Conservation (phyloP, 257 asterid genomes). For the Echium plantagineum region DNA sequence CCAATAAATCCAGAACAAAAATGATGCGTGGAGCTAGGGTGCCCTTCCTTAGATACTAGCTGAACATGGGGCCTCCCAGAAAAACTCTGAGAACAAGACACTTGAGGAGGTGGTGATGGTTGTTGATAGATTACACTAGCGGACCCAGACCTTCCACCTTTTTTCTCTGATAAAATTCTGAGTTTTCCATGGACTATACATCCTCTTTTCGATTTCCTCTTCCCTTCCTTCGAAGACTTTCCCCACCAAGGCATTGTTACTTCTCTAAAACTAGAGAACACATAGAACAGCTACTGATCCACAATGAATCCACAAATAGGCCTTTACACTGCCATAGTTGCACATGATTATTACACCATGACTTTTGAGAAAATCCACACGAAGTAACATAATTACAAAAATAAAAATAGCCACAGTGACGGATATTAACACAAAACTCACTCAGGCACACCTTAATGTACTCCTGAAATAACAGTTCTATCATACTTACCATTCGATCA, state of each 20-base stretch:
- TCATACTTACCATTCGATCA: background rate
- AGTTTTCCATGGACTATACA: slow-evolving; percentile 69
- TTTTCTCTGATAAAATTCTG: slow-evolving; percentile 55
- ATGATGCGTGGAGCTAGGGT: slow-evolving; percentile 36
- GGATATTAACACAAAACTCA: background rate
- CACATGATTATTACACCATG: too few relatives aligned
- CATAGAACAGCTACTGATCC: background rate
- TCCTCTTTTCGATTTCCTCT: slow-evolving; percentile 63
- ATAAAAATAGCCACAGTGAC: too few relatives aligned
- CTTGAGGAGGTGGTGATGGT: slow-evolving; percentile 79
- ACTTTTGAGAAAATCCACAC: too few relatives aligned
- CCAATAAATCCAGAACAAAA: slow-evolving; percentile 49
- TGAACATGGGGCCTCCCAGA: slow-evolving; percentile 73
- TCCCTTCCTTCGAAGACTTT: slow-evolving; percentile 39
- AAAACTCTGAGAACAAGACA: slow-evolving; percentile 81
- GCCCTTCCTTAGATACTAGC: slow-evolving; percentile 74
- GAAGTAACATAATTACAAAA: too few relatives aligned
- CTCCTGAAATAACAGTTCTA: background rate
- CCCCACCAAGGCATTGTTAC: background rate
- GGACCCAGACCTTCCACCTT: slow-evolving; percentile 9
- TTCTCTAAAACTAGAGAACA: background rate
- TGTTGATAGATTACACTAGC: slow-evolving; percentile 57
- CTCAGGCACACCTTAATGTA: too few relatives aligned
- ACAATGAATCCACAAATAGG: too few relatives aligned
- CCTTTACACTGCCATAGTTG: too few relatives aligned